A percentile compares a stretch with the other conserved stretches of the same genome.
Evolutionary conservation across 139 green algal species (phyloP).

Genomic region (Desmodesmus armatus): DNA sequence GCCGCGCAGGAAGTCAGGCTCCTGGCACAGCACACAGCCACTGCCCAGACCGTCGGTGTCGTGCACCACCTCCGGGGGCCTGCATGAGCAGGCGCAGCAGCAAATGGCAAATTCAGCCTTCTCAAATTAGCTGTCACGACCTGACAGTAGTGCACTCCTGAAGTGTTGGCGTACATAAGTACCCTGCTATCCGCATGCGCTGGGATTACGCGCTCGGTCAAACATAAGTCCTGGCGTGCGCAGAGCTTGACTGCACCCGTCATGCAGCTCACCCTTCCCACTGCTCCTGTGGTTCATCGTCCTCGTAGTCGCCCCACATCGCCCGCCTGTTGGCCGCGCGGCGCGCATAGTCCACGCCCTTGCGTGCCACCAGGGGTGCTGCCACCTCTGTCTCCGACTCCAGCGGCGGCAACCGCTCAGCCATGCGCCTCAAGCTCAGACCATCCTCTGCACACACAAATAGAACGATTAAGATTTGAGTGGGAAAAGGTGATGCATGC

Average conservation of each 20-base stretch:
- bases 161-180: too few species aligned
- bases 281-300: slow-evolving; percentile 39
- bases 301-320: slow-evolving; percentile 11
- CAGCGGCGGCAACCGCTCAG: slow-evolving; percentile 47
- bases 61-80: slow-evolving; percentile 39
- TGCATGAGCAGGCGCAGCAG: not conserved
- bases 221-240: too few species aligned
- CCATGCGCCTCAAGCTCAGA: slow-evolving; percentile 67
- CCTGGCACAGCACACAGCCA: slow-evolving; percentile 88
- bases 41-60: slow-evolving; percentile 55
- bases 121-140: too few species aligned
- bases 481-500: too few species aligned
- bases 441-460: too few species aligned
- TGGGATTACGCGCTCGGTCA: too few species aligned
- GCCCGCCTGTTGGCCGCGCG: slow-evolving; percentile 24
- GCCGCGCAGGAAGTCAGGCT: slow-evolving; percentile 75
- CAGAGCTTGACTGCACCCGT: too few species aligned
- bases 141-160: too few species aligned
- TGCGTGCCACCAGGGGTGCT: slow-evolving; percentile 19
- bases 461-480: too few species aligned
- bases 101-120: not conserved
- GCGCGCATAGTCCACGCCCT: slow-evolving; percentile 29
- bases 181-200: too few species aligned
- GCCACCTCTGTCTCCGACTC: slow-evolving; percentile 16
- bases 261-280: slow-evolving; percentile 13